phyloP scores from a whole-genome alignment of 495 filamentous ascomycete genomes.

The Penicillium manginii region DNA sequence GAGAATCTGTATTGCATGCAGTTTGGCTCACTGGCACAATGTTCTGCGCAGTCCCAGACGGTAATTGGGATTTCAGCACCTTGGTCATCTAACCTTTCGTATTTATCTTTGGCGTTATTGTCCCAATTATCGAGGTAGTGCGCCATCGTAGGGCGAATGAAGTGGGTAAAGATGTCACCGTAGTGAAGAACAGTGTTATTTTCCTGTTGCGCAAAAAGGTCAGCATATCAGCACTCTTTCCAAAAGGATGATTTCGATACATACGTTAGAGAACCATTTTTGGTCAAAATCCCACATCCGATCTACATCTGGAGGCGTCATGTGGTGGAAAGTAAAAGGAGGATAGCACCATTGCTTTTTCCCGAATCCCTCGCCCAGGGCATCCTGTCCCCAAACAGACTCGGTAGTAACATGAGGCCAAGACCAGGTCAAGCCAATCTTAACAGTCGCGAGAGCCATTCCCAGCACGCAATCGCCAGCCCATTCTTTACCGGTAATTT shows the following conservation, averaged over 20 bases:
- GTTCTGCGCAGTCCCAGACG: constrained; percentile 37
- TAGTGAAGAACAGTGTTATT: constrained; percentile 23
- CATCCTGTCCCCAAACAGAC: constrained; percentile 45
- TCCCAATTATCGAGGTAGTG: constrained; percentile 33
- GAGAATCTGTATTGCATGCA: constrained; percentile 47
- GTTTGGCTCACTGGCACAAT: constrained; percentile 34
- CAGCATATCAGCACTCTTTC: neutral
- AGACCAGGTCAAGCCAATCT: constrained; percentile 35
- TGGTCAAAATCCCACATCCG: constrained; percentile 45
- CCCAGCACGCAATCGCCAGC: constrained; percentile 52
- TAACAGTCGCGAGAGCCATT: constrained; percentile 41
- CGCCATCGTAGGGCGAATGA: constrained; percentile 27
- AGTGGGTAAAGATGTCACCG: constrained; percentile 29
- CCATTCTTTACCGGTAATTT: constrained; percentile 35
- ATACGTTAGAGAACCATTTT: constrained; percentile 38
- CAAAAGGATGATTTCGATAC: neutral
- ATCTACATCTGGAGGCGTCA: constrained; percentile 43
- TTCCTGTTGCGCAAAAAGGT: constrained; percentile 10
- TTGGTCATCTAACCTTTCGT: constrained; percentile 12
- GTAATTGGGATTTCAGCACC: constrained; percentile 18
- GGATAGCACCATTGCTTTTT: constrained; percentile 54
- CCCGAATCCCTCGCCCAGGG: constrained; percentile 36
- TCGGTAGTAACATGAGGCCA: constrained; percentile 41
- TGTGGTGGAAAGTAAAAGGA: constrained; percentile 52
- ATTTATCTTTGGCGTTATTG: constrained; percentile 23